phyloP scores from a whole-genome alignment of 495 filamentous ascomycete genomes.

The Hypoxylon perforatum region DNA sequence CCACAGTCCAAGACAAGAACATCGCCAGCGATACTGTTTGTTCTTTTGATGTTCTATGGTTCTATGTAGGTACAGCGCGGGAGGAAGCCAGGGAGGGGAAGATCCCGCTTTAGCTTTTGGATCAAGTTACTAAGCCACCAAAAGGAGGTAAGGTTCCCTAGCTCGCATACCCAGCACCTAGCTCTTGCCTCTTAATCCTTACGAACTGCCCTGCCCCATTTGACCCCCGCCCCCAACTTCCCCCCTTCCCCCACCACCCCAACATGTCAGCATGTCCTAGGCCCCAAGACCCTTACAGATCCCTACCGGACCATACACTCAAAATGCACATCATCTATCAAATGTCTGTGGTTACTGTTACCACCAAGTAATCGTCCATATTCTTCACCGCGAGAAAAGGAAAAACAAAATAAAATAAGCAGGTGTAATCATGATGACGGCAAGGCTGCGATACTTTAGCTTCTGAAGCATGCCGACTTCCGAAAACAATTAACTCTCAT shows the following conservation, averaged over 20 bases:
- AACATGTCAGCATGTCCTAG: too few relatives aligned
- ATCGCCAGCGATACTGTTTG: background rate
- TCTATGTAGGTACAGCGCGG: constrained; percentile 22
- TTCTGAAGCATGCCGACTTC: constrained; percentile 26
- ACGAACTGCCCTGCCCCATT: too few relatives aligned
- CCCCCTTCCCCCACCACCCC: too few relatives aligned
- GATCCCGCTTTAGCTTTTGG: background rate
- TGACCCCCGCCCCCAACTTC: too few relatives aligned
- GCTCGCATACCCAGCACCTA: too few relatives aligned
- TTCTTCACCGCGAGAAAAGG: background rate
- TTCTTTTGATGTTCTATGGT: constrained; percentile 25
- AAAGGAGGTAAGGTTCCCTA: too few relatives aligned
- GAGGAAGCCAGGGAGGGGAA: background rate
- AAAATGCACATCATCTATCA: too few relatives aligned
- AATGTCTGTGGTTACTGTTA: background rate
- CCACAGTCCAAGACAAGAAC: background rate
- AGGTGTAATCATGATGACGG: constrained; percentile 1
- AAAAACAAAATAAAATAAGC: too few relatives aligned
- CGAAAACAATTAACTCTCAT: background rate
- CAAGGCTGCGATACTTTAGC: constrained; percentile 15
- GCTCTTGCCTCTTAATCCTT: too few relatives aligned
- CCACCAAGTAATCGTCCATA: background rate
- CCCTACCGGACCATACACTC: too few relatives aligned
- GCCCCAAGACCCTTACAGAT: too few relatives aligned
- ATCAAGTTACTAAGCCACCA: background rate